Base-by-base conservation (phyloP, 768 basidiomycete species). In the Auricularia heimuer region DNA sequence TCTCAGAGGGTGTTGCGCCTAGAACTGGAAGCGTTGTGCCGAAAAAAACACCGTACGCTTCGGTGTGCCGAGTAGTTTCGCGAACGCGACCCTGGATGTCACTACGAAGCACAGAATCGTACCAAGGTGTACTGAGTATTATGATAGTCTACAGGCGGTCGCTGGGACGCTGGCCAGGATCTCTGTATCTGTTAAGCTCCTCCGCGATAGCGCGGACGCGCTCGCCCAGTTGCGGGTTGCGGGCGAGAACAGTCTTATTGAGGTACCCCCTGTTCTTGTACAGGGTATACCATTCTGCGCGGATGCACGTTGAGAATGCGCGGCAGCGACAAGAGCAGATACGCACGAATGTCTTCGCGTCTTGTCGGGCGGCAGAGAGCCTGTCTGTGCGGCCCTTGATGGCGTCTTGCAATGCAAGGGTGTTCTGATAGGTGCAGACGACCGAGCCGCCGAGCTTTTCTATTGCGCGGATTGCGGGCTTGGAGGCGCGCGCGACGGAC, bases 401-500 rank as follows among this genome's bases (percentile, higher is more conserved):
- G 67, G 85, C 88, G 70, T 94, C 91, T 44, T 86, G 83, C 61
- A 98, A 82, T 0, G 91, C 87, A 39, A 97, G 81, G 21, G 82
- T 75, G 75, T 98, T 98, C 77, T 96, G 94, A 74, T 91, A 96
- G 72, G 92, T 89, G 78, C 94, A 94, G 58, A 89, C 85, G 42
- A 98, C 85, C 61, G 84, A 83, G 33, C 96, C 96, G 29, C 94
- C 93, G 10, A 79, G 81, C 18, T 79, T 78, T 73, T 98, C 92
- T 64, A 99, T 85, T 0, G 94, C 91, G 63, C 81, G 73, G 65
- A 98, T 92, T 10, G 97, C 95, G 61, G 84, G 84, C 73, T 90
- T 85, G 29, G 93, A 94, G 8, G 92, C 96, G 66, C 90, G 83
- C 2, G 94, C 92, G 21, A 94, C 83, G 10, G 83, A 83, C 61